Base-by-base conservation (phyloP, 257 asterid species). In the Cinchona pubescens region DNA sequence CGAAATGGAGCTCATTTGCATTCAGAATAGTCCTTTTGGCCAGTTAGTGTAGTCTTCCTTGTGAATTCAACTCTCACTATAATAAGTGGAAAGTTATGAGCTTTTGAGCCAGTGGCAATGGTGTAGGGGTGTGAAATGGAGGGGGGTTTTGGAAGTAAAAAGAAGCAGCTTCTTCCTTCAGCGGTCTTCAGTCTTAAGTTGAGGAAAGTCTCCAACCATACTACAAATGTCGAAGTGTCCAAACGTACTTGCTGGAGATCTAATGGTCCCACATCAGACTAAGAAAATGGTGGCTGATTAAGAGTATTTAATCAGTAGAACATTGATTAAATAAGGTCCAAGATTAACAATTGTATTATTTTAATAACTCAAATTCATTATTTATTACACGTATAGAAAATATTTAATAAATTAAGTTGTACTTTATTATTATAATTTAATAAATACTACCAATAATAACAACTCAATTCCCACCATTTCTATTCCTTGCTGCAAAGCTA, bases 21-120 rank as follows among this genome's bases (percentile, higher is more conserved):
- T 64, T 74, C 65, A 72, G 83, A 85, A 60, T 61, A 75, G 32
- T 82, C 76, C 89, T 85, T 87, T 88, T 87, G 92, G 83, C 91
- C 83, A 69, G 78, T 80, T 82, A 82, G 75, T 84, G 42, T n/a
- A n/a, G n/a, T 71, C 70, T 76, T 73, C 78, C 65, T 80, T 60
- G 70, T 23, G 5, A 65, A 62, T 59, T 67, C 29, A 53, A 61
- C 76, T 70, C 76, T 55, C 34, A 78, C 75, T 46, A 42, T 83
- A 25, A 77, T 64, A 73, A 64, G 64, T 40, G 68, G 48, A 34
- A 80, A 81, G 60, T 68, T 87, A 67, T 65, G 70, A 85, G 88
- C 90, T 80, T 92, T 84, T 80, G 23, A 62, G 85, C 81, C 84
- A 73, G 75, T 80, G 67, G 81, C 77, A 88, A 71, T 77, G 85